Evolutionary conservation across 495 filamentous ascomycete genomes (phyloP).

Genomic region (Lepidopterella palustris): DNA sequence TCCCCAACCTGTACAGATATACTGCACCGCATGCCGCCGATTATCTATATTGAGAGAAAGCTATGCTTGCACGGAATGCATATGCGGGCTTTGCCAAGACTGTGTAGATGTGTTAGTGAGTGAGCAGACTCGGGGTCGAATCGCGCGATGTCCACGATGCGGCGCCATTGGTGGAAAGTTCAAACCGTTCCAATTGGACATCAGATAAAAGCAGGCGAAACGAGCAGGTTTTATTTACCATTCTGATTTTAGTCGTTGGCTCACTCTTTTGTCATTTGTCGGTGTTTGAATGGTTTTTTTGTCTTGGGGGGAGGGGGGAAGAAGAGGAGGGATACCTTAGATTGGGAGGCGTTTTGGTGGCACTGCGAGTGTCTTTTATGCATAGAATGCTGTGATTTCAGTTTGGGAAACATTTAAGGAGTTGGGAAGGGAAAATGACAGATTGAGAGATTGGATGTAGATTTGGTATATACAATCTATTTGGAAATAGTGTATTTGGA

Average conservation of each 20-base stretch:
- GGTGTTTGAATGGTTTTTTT: neutral
- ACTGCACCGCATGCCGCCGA: constrained; percentile 75
- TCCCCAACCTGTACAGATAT: constrained; percentile 68
- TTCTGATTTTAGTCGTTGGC: neutral
- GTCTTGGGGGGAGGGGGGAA: too few relatives aligned
- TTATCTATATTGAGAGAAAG: constrained; percentile 67
- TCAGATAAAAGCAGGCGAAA: constrained; percentile 45
- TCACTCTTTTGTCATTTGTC: neutral
- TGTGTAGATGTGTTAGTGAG: constrained; percentile 73
- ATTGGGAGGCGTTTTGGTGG: neutral
- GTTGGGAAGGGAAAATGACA: too few relatives aligned
- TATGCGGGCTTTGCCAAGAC: constrained; percentile 79
- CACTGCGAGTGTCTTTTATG: neutral
- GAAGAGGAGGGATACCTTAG: neutral
- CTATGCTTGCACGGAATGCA: constrained; percentile 90
- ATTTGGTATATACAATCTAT: too few relatives aligned
- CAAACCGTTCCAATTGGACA: constrained; percentile 61
- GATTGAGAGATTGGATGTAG: too few relatives aligned
- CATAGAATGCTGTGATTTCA: too few relatives aligned
- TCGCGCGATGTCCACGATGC: constrained; percentile 59
- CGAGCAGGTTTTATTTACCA: neutral
- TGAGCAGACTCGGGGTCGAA: constrained; percentile 42
- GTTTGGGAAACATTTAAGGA: too few relatives aligned
- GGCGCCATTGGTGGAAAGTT: constrained; percentile 61
- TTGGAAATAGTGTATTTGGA: too few relatives aligned